phyloP scores from a whole-genome alignment of 768 basidiomycete species.

The Phanerodontia chrysosporium region DNA sequence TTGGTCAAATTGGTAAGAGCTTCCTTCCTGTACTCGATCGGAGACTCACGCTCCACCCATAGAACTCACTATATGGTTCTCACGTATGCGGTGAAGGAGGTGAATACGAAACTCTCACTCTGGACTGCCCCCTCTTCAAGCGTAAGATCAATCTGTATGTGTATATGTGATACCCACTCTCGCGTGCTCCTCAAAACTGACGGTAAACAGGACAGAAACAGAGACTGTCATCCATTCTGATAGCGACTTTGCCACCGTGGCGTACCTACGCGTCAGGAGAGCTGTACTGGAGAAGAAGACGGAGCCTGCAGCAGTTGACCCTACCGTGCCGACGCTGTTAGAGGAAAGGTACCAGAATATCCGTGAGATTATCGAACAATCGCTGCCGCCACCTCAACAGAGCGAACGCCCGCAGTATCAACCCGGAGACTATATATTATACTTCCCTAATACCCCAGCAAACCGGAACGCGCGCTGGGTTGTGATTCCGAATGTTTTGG shows the following conservation, averaged over 20 bases:
- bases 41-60: too few relatives aligned
- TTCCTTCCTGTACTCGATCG: neutral
- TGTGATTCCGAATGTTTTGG: slow-evolving; percentile 54
- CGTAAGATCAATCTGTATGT: slow-evolving; percentile 65
- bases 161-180: neutral
- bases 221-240: slow-evolving; percentile 77
- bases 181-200: neutral
- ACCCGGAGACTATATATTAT: neutral
- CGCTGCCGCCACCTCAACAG: neutral
- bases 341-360: slow-evolving; percentile 35
- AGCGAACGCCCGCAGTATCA: neutral
- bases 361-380: slow-evolving; percentile 3
- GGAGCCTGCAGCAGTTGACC: slow-evolving; percentile 7
- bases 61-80: slow-evolving; percentile 82
- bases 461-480: slow-evolving; percentile 60
- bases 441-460: neutral
- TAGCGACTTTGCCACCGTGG: slow-evolving; percentile 84
- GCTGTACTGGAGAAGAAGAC: slow-evolving; percentile 61
- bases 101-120: slow-evolving; percentile 92
- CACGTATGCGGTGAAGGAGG: slow-evolving; percentile 98
- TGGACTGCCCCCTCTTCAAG: slow-evolving; percentile 88
- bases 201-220: slow-evolving; percentile 44
- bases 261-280: slow-evolving; percentile 76
- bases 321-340: slow-evolving; percentile 49
- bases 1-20: slow-evolving; percentile 63